Evolutionary conservation across 164 flowering plant genomes (phyloP).

Genomic region (Magnolia officinalis): DNA sequence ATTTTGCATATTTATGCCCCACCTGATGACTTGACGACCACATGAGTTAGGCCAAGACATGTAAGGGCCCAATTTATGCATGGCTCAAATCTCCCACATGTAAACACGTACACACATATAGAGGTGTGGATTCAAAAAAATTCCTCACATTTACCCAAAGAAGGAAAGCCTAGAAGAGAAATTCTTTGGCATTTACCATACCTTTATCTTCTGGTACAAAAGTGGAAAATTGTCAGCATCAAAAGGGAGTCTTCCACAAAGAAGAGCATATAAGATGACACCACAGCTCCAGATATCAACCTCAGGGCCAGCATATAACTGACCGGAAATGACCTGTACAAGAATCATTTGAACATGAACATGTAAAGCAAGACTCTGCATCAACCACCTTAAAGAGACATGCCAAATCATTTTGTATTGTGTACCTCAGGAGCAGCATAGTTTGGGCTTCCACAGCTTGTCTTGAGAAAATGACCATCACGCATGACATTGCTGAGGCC

Average conservation of each 20-base stretch:
- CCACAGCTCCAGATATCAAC: conserved; percentile 50
- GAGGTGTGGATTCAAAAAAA: background rate
- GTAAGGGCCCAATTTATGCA: background rate
- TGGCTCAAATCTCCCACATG: background rate
- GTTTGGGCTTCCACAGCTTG: conserved; percentile 27
- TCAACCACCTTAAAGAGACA: background rate
- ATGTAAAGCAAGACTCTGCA: background rate
- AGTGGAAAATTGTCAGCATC: conserved; percentile 17
- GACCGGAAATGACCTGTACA: conserved; percentile 19
- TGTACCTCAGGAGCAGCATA: conserved; percentile 32
- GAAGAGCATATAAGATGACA: conserved; percentile 29
- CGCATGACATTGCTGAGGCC: conserved; percentile 30
- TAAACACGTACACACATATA: background rate
- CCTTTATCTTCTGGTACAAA: conserved; percentile 19
- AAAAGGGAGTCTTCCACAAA: conserved; percentile 23
- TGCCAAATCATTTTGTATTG: background rate
- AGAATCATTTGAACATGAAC: background rate
- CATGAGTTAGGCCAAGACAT: background rate
- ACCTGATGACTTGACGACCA: background rate
- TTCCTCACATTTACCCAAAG: background rate
- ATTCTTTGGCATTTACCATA: background rate
- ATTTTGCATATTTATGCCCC: background rate
- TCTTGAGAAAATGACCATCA: conserved; percentile 29
- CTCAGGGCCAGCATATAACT: conserved; percentile 23
- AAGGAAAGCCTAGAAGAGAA: background rate